Percentiles rank a stretch among this genome's conserved stretches.
phyloP scores from a whole-genome alignment of 2,329 filamentous ascomycete species.

The Talaromyces sp. region DNA sequence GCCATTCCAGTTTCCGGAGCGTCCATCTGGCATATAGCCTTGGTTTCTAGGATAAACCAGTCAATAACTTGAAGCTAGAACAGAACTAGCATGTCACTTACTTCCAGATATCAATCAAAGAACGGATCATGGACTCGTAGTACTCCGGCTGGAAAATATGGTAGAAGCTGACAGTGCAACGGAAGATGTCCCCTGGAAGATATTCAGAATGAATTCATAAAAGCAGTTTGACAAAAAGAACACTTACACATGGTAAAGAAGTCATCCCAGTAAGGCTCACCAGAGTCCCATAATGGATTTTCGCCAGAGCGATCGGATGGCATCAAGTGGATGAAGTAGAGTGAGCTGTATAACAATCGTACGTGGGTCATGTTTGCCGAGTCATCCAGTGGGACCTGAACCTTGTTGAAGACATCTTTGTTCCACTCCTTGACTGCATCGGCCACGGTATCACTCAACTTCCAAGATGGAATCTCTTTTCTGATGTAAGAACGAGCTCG shows the following conservation, averaged over 20 bases:
- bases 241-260: conserved; percentile 59
- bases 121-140: conserved; percentile 68
- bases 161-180: conserved; percentile 66
- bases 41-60: conserved; percentile 32
- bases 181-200: conserved; percentile 62
- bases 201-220: conserved; percentile 15
- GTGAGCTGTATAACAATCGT: conserved; percentile 35
- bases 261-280: conserved; percentile 71
- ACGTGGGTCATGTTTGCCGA: conserved; percentile 35
- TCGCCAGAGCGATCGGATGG: conserved; percentile 72
- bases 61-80: not conserved
- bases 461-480: conserved; percentile 65
- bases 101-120: conserved; percentile 69
- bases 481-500: conserved; percentile 68
- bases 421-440: conserved; percentile 62
- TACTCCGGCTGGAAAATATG: conserved; percentile 66
- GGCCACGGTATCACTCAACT: conserved; percentile 57
- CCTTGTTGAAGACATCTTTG: conserved; percentile 55
- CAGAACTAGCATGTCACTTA: conserved; percentile 36
- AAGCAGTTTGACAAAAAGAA: too few species aligned
- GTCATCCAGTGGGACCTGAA: conserved; percentile 39
- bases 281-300: conserved; percentile 66
- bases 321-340: conserved; percentile 68
- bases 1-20: conserved; percentile 69
- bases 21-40: conserved; percentile 66